Evolutionary conservation across 345 rosid genomes (phyloP).

Genomic region (Cardiospermum halicacabum): DNA sequence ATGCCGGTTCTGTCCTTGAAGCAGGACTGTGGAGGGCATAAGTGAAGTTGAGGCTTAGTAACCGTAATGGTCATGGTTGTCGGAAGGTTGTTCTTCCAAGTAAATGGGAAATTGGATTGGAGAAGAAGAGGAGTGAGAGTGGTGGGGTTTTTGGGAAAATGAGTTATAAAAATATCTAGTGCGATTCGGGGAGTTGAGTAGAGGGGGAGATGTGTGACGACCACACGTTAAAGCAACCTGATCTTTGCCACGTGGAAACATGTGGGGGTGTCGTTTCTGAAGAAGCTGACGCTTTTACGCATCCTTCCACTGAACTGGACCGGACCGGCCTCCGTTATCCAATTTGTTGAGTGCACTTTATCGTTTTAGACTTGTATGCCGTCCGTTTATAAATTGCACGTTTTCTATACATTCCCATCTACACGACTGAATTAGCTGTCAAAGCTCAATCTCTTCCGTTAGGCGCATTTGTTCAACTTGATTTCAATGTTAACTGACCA

Average conservation of each 20-base stretch:
- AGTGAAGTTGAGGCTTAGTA: constrained; percentile 48
- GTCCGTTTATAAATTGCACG: too few relatives aligned
- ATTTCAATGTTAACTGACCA: too few relatives aligned
- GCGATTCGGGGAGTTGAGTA: constrained; percentile 3
- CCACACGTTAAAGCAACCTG: constrained; percentile 88
- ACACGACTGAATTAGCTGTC: too few relatives aligned
- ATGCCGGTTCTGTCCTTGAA: constrained; percentile 34
- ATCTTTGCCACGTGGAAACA: constrained; percentile 67
- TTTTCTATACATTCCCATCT: too few relatives aligned
- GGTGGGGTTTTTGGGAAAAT: not conserved
- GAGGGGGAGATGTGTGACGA: constrained; percentile 54
- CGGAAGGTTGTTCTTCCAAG: too few relatives aligned
- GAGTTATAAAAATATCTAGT: not conserved
- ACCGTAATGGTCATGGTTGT: constrained; percentile 56
- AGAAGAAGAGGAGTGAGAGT: too few relatives aligned
- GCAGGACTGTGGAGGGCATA: constrained; percentile 34
- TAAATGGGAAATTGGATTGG: not conserved
- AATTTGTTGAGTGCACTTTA: not conserved
- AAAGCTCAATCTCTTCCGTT: too few relatives aligned
- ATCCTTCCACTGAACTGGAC: not conserved
- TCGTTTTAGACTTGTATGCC: not conserved
- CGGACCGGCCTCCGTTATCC: not conserved
- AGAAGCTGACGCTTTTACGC: constrained; percentile 7
- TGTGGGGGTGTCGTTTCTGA: constrained; percentile 10
- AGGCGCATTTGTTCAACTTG: too few relatives aligned